Base-by-base conservation (phyloP, 352 stramenopile genomes). In the Pythium apleroticum region DNA sequence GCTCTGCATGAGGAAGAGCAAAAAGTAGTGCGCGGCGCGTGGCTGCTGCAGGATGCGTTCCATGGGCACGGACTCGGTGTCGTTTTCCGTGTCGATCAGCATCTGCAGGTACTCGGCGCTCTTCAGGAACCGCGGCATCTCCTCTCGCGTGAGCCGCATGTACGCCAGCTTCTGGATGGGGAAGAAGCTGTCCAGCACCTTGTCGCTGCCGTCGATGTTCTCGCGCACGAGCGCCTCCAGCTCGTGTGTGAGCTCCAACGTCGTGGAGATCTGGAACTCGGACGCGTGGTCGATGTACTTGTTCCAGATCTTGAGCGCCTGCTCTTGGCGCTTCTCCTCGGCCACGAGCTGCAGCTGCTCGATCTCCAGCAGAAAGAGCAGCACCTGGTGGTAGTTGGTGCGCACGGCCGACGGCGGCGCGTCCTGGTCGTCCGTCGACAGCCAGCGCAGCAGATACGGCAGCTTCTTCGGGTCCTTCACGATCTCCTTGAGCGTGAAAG, bases 391-490 rank as follows among this genome's bases (percentile, higher is more conserved):
- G 63, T 91, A 94, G 55, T 89, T 81, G 14, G 70, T 78, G 54
- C 76, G 58, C n/a, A 30, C 17, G 2, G 28, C 19, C 39, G 45
- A 45, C 28, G 74, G 65, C 2, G 57, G 68, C 2, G 68, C 52
- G 22, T 72, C 72, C 31, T 73, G 37, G 28, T 79, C 65, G 60
- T 90, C 80, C 2, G 70, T 67, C 1, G 80, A 90, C 24, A 95
- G 80, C 80, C 82, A 95, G 17, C 84, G 79, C 54, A 94, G 64
- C 43, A 95, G 52, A 63, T 87, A 95, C 49, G 85, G 87, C 45
- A 95, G 71, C 52, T 91, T 95, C 68, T 94, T 95, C 6, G 84
- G 79, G 65, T 95, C 87, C 33, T 91, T 91, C 5, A 94, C 84
- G 56, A 95, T 88, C 57, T 94, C 84, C 50, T 93, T 89, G 20